Evolutionary conservation across 345 rosid genomes (phyloP), one percentile per base, ranked within the genome.

Genomic region (Corchorus capsularis): DNA sequence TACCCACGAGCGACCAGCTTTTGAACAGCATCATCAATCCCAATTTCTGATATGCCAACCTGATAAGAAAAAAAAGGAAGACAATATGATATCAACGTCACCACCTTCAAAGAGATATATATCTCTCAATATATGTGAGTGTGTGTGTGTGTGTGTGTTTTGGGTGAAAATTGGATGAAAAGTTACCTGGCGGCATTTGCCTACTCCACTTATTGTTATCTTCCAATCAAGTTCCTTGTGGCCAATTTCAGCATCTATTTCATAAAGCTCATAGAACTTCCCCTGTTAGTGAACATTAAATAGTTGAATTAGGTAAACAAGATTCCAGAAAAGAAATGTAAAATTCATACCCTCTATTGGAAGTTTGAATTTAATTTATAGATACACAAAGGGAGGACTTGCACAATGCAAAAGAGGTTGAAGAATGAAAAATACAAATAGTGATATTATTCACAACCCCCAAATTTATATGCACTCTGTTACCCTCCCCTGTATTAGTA

Each of bases 171-270:
- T 41, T 27, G 9, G 27, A 52, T 11, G n/a, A 34, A 32, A 57
- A 66, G n/a, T 80, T 64, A 95, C 99, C 94, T 95, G 99, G 75
- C 98, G 91, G 86, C 99, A 95, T 87, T 92, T 90, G 71, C 98
- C 98, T 20, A 93, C 99, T 17, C 99, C 98, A 27, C 98, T 93
- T 63, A 85, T 62, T 69, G 99, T 95, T 82, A 93, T 90, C 84
- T 95, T 95, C 99, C 99, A 95, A 76, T 89, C 98, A 76, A 95
- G 91, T 82, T 92, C 99, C 77, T 86, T 89, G 78, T 95, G 97
- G 43, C 98, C 99, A 84, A 90, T 72, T 84, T 93, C 99, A 82
- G 99, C 99, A 88, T 95, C 99, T 47, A 91, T 79, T 84, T 95
- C 98, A 81, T 95, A 95, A 19, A 95, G 97, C 88, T 95, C 99